Conservation (phyloP, 352 stramenopile species). For the Achlya hypogyna region DNA sequence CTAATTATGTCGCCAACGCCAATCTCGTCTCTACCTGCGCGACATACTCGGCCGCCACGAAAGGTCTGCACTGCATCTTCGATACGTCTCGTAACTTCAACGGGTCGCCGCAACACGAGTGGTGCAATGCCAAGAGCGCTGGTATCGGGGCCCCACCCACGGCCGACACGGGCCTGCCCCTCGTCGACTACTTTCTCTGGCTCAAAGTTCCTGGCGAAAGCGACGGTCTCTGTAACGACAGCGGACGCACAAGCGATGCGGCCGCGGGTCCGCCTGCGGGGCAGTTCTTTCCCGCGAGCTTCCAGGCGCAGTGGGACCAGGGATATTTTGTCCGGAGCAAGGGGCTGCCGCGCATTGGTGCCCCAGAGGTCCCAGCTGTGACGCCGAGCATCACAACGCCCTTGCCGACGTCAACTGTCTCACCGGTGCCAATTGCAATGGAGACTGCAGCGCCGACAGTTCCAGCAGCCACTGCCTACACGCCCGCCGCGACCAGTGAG, state of each 20-base stretch:
- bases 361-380: not conserved
- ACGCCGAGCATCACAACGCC: not conserved
- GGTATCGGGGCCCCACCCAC: constrained; percentile 32
- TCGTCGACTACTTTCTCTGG: constrained; percentile 34
- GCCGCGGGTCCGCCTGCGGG: constrained; percentile 33
- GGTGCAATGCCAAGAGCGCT: constrained; percentile 34
- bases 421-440: not conserved
- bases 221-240: constrained; percentile 34
- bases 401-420: not conserved
- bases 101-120: constrained; percentile 22
- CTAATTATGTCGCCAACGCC: constrained; percentile 34
- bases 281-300: constrained; percentile 42
- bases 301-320: constrained; percentile 48
- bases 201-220: constrained; percentile 40
- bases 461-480: not conserved
- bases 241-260: constrained; percentile 25
- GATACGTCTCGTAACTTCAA: constrained; percentile 35
- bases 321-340: constrained; percentile 22
- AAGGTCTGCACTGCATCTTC: constrained; percentile 33
- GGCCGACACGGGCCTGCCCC: constrained; percentile 25
- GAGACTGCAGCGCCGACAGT: not conserved
- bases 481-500: not conserved
- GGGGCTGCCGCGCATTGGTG: constrained; percentile 16
- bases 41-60: constrained; percentile 26
- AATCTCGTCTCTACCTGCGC: constrained; percentile 29